phyloP scores from a whole-genome alignment of 345 rosid genomes.

The Chamaenerion angustifolium region DNA sequence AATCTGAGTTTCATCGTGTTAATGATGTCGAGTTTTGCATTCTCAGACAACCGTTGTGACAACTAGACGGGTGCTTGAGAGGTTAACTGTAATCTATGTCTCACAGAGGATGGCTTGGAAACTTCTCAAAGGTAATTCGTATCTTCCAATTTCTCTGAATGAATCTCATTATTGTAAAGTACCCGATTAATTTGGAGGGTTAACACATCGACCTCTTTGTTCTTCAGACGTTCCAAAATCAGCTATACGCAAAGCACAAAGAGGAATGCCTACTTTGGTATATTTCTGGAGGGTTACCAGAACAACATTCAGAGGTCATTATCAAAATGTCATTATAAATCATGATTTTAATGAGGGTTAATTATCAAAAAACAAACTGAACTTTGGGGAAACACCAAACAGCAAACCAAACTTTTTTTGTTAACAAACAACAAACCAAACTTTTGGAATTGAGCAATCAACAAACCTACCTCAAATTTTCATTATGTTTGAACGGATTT shows the following conservation, averaged over 20 bases:
- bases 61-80: constrained; percentile 75
- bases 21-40: constrained; percentile 11
- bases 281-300: constrained; percentile 61
- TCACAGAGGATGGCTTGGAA: constrained; percentile 95
- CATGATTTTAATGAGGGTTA: too few species aligned
- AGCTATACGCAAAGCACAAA: constrained; percentile 61
- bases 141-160: not conserved
- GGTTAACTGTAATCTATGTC: constrained; percentile 66
- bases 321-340: not conserved
- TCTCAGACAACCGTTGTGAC: constrained; percentile 78
- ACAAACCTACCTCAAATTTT: too few species aligned
- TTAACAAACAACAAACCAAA: too few species aligned
- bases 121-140: constrained; percentile 74
- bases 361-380: too few species aligned
- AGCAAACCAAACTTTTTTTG: too few species aligned
- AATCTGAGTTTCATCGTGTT: not conserved
- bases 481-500: too few species aligned
- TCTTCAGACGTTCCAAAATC: constrained; percentile 76
- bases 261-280: constrained; percentile 54
- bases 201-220: constrained; percentile 5
- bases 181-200: not conserved
- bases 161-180: not conserved
- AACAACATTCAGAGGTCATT: constrained; percentile 81
- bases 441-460: too few species aligned
- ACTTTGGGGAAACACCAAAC: too few species aligned